phyloP scores from a whole-genome alignment of 2,329 filamentous ascomycete genomes.

The Diaporthe nobilis region DNA sequence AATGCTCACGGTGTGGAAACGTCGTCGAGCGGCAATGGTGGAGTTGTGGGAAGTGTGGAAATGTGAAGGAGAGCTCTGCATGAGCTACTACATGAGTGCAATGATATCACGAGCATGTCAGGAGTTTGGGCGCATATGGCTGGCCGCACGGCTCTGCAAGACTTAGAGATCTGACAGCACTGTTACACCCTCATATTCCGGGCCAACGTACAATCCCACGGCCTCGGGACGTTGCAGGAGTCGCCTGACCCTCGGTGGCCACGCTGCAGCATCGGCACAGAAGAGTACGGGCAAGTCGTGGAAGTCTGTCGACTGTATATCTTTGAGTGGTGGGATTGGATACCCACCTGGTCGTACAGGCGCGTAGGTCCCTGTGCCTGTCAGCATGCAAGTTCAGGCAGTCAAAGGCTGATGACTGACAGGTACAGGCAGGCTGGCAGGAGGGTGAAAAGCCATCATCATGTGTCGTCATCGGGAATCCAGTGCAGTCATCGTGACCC shows the following conservation, averaged over 20 bases:
- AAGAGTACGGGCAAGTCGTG: neutral
- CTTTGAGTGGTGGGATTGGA: neutral
- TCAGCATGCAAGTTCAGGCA: neutral
- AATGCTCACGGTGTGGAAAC: conserved; percentile 66
- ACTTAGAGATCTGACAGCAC: neutral
- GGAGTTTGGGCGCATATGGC: neutral
- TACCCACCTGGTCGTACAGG: neutral
- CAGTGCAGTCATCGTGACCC: conserved; percentile 8
- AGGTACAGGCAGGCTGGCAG: too few relatives aligned
- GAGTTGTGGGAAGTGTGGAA: conserved; percentile 69
- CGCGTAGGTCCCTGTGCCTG: neutral
- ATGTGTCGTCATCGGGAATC: neutral
- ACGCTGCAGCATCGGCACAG: neutral
- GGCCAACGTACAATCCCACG: neutral
- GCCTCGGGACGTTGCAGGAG: neutral
- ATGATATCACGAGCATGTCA: conserved; percentile 23
- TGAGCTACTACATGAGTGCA: conserved; percentile 41
- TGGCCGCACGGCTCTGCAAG: neutral
- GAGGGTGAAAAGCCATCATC: neutral
- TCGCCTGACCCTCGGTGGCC: neutral
- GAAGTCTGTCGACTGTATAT: neutral
- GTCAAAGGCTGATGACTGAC: too few relatives aligned
- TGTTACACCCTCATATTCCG: neutral
- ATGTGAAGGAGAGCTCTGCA: conserved; percentile 65
- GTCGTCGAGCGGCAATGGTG: conserved; percentile 69